Evolutionary conservation across 164 flowering plant genomes (phyloP).

Genomic region (Stephania japonica): DNA sequence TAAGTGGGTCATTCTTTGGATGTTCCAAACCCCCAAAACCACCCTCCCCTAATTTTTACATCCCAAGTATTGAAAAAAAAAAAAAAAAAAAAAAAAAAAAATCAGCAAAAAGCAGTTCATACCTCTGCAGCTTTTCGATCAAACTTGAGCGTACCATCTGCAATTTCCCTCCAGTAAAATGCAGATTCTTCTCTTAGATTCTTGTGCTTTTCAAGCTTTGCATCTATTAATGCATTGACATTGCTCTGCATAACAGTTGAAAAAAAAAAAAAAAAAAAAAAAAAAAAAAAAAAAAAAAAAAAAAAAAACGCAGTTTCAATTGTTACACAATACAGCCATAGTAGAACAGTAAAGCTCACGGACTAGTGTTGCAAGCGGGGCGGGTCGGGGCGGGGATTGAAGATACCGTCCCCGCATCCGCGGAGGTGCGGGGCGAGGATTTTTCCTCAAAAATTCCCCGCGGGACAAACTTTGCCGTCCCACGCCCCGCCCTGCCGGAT

Average conservation of each 20-base stretch:
- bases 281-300: background rate
- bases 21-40: no score
- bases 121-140: slow-evolving; percentile 88
- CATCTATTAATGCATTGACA: slow-evolving; percentile 77
- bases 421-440: no score
- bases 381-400: no score
- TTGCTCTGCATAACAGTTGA: slow-evolving; percentile 47
- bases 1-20: no score
- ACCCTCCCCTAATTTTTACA: no score
- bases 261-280: background rate
- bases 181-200: slow-evolving; percentile 77
- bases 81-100: no score
- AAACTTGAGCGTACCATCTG: slow-evolving; percentile 80
- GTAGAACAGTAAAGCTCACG: background rate
- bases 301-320: background rate
- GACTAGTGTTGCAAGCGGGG: no score
- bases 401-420: no score
- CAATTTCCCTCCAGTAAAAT: slow-evolving; percentile 76
- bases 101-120: slow-evolving; percentile 8
- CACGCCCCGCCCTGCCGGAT: no score
- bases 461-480: no score
- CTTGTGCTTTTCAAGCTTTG: slow-evolving; percentile 97
- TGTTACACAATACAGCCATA: background rate
- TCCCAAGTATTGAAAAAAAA: no score
- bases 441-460: no score